Evolutionary conservation across 129 eudicot genomes (phyloP).

Genomic region (Helichrysum umbraculigerum): DNA sequence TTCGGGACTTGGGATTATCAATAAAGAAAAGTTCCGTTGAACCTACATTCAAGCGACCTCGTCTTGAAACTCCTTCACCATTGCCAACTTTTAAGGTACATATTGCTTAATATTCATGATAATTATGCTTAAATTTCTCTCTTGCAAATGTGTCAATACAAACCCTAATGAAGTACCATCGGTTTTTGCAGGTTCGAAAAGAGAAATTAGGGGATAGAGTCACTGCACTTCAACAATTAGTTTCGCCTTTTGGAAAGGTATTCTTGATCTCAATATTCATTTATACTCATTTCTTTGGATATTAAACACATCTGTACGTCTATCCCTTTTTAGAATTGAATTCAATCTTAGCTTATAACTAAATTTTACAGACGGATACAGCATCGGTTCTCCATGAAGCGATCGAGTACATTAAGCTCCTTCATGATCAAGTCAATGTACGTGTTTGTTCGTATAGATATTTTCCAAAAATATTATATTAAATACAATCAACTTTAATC

Average conservation of each 20-base stretch:
- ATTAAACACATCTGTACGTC: background rate
- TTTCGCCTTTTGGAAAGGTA: constrained; percentile 99
- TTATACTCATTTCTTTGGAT: background rate
- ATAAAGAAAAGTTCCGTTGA: constrained; percentile 46
- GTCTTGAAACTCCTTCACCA: constrained; percentile 88
- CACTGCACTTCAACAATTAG: constrained; percentile 97
- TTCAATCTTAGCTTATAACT: background rate
- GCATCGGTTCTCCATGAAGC: constrained; percentile 99
- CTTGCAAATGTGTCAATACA: constrained; percentile 10
- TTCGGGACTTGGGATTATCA: constrained; percentile 36
- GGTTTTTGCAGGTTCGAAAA: constrained; percentile 75
- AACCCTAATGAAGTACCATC: constrained; percentile 13
- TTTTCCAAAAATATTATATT: background rate
- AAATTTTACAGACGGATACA: constrained; percentile 77
- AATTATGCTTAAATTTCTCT: constrained; percentile 5
- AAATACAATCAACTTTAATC: background rate
- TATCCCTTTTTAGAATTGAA: background rate
- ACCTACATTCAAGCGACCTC: constrained; percentile 58
- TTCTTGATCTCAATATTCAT: background rate
- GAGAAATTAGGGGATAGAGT: constrained; percentile 97
- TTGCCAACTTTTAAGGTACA: constrained; percentile 90
- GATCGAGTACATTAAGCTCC: constrained; percentile 89
- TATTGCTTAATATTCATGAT: background rate
- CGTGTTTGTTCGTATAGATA: constrained; percentile 21
- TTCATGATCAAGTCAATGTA: constrained; percentile 95